Base-by-base conservation (phyloP, 257 asterid species). In the Marsdenia floribunda region DNA sequence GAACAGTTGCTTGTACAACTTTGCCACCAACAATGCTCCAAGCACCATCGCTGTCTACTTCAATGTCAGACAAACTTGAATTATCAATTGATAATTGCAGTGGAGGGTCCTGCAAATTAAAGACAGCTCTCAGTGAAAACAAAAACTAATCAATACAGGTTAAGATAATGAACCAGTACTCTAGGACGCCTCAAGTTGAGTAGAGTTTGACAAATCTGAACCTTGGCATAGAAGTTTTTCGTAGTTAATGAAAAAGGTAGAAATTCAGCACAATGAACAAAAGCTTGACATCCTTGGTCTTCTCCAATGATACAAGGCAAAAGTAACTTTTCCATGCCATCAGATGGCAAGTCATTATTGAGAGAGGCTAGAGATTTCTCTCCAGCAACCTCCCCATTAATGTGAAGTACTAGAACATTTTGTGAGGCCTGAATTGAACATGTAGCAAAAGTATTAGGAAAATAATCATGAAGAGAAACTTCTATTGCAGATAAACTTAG, bases 21-120 rank as follows among this genome's bases (percentile, higher is more conserved):
- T 89, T 93, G 77, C 97, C 98, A 75, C 98, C 97, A 59, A 93
- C 96, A 83, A 93, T 88, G 93, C 87, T 85, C 97, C 95, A 93
- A 44, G 85, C 92, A 66, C 98, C 98, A 85, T 86, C 92, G 68
- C 76, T 70, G 72, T 91, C 97, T 80, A 91, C 98, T 73, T 93
- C 96, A 50, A 93, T 85, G 74, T 91, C 96, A 38, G 88, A 83
- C 70, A 89, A 78, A 75, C 90, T 83, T 58, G 96, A 87, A 84
- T 77, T 78, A 74, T 91, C 96, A 74, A 91, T 83, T 49, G 79
- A 84, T 72, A 93, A 87, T 76, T 75, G 83, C 64, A 91, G 37
- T 0, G 98, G 98, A 35, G 92, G 87, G 73, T 87, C 87, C 98
- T 93, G 93, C 70, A 72, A 80, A 54, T 61, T 69, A 54, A 52